phyloP scores from a whole-genome alignment of 2,329 filamentous ascomycete genomes.

The Pezicula neosporulosa region DNA sequence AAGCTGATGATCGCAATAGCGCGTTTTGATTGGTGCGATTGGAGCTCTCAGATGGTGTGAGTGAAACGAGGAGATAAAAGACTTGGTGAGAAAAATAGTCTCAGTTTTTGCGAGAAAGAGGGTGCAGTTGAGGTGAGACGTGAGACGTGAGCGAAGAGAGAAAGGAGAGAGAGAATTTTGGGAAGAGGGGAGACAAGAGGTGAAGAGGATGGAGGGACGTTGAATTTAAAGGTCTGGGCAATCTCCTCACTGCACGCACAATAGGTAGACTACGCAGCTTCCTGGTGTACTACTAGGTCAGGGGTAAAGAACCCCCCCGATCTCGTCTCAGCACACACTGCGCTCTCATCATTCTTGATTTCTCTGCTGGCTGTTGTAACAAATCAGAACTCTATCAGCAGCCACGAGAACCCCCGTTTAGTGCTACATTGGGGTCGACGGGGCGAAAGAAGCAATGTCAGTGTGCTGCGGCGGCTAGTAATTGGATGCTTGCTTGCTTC shows the following conservation, averaged over 20 bases:
- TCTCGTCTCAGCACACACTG: slow-evolving; percentile 7
- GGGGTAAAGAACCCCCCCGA: slow-evolving; percentile 9
- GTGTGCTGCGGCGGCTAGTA: background rate
- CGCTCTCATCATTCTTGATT: background rate
- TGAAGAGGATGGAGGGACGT: slow-evolving; percentile 15
- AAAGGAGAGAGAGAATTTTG: background rate
- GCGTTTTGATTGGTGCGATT: slow-evolving; percentile 13
- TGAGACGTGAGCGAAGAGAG: background rate
- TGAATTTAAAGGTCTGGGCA: slow-evolving; percentile 23
- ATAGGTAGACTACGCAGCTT: too few species aligned
- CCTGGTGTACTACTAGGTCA: slow-evolving; percentile 7
- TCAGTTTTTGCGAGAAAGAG: background rate
- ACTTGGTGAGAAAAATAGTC: background rate
- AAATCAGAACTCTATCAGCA: slow-evolving; percentile 14
- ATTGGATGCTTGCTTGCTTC: background rate
- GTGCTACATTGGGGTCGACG: background rate
- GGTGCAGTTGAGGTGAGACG: background rate
- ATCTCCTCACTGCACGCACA: slow-evolving; percentile 19
- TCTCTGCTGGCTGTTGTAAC: background rate
- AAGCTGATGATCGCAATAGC: slow-evolving; percentile 8
- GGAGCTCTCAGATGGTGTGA: slow-evolving; percentile 1
- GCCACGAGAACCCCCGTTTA: slow-evolving; percentile 9
- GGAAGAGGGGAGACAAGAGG: slow-evolving; percentile 4
- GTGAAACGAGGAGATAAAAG: background rate
- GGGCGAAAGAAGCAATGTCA: background rate